Evolutionary conservation across 2,329 filamentous ascomycete genomes (phyloP), one percentile per base, ranked within the genome.

Genomic region (Sporothrix pseudoabietina): DNA sequence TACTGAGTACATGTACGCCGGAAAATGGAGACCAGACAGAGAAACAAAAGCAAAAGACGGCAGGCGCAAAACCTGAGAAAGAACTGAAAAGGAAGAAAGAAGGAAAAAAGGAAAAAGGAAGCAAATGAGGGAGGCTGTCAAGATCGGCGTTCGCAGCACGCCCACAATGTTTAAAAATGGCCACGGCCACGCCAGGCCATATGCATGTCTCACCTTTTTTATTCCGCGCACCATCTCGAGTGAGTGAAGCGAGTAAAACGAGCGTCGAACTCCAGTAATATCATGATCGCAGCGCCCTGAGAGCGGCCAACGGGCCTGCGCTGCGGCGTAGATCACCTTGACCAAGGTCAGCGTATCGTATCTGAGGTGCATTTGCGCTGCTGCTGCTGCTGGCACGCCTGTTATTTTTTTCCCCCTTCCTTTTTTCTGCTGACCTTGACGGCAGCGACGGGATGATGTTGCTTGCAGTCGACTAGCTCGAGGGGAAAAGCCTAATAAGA

Each of bases 151-250:
- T 22, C 47, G 4, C 66, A 55, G 22, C 26, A 19, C 30, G 9
- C 35, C 8, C 10, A 35, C 52, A 32, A 41, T 44, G 35, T 30
- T 59, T 41, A 22, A 57, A 22, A 44, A 52, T 41, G 66, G 32
- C 35, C 68, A 47, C n/a, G 49, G 32, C 35, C 68, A 47, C n/a
- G 49, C 32, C 32, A 55, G n/a, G 35, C 26, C 22, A 70, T 35
- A 54, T 47, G 14, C 68, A 70, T 70, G 68, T 70, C 52, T 70
- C 68, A 59, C 49, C 19, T 47, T 44, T 26, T 35, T 52, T 52
- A 57, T 47, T 30, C 68, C 52, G 19, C 32, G 68, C 68, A 57
- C 22, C 26, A 41, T 14, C 16, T 69, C 52, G 32, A 30, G 47
- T 32, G 16, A 26, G n/a, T 44, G 52, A 55, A 70, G 68, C 14